Conservation (phyloP, 257 asterid genomes). For the Solanum rostratum region DNA sequence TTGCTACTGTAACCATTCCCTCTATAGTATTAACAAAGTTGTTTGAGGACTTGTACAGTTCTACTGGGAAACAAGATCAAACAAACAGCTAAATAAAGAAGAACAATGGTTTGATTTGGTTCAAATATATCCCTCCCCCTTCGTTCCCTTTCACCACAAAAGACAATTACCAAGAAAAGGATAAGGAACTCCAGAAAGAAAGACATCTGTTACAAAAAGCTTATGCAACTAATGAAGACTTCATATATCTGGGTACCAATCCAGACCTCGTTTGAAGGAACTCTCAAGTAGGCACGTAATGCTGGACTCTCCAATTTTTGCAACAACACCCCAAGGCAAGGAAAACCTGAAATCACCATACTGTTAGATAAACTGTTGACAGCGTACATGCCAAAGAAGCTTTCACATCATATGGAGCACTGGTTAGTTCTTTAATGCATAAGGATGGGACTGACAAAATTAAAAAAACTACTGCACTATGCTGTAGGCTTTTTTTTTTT, state of each 20-base stretch:
- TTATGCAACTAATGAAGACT: neutral
- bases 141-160: neutral
- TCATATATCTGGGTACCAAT: conserved; percentile 2
- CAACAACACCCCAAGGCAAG: conserved; percentile 83
- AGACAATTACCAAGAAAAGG: neutral
- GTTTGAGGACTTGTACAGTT: neutral
- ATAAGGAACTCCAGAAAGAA: neutral
- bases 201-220: neutral
- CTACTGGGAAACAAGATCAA: neutral
- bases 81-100: neutral
- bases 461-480: too few species aligned
- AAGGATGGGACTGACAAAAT: neutral
- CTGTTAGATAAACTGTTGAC: neutral
- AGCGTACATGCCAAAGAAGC: neutral
- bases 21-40: neutral
- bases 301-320: conserved; percentile 99
- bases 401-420: neutral
- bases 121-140: neutral
- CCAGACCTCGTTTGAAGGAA: conserved; percentile 73
- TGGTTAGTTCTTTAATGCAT: neutral
- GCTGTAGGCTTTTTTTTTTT: neutral
- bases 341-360: conserved; percentile 56
- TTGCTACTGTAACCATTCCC: neutral
- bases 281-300: conserved; percentile 76
- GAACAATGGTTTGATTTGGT: neutral